Conservation (phyloP, 78 protist species). For the Pigoraptor vietnamica region DNA sequence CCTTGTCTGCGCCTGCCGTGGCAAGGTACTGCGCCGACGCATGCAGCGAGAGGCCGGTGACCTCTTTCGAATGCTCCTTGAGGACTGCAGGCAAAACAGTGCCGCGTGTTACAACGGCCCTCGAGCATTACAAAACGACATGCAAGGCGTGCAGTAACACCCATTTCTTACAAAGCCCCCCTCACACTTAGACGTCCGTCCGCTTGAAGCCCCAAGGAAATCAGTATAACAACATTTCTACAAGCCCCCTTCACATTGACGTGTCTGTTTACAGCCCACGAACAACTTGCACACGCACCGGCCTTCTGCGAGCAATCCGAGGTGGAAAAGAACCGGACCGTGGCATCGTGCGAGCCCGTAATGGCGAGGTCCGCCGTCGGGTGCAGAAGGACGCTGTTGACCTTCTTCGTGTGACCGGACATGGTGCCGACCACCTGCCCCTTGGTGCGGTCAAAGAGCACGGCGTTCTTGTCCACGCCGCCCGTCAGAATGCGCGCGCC, state of each 20-base stretch:
- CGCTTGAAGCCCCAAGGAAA: too few species aligned
- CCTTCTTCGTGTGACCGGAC: constrained; percentile 27
- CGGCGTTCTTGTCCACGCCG: constrained; percentile 31
- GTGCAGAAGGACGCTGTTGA: constrained; percentile 33
- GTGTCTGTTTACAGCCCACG: too few species aligned
- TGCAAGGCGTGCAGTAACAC: too few species aligned
- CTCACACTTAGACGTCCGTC: too few species aligned
- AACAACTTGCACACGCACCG: too few species aligned
- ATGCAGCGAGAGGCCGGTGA: constrained; percentile 54
- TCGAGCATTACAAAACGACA: too few species aligned
- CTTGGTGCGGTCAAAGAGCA: constrained; percentile 6
- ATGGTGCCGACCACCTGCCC: background rate
- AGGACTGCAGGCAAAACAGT: background rate
- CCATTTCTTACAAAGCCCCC: too few species aligned
- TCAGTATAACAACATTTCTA: too few species aligned
- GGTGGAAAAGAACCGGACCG: constrained; percentile 14
- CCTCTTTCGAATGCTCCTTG: constrained; percentile 29
- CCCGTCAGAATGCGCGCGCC: constrained; percentile 5
- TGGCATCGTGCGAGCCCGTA: constrained; percentile 12
- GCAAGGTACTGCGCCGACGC: constrained; percentile 54
- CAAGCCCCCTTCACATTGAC: too few species aligned
- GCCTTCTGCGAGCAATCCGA: background rate
- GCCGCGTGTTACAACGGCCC: background rate
- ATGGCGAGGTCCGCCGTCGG: constrained; percentile 4
- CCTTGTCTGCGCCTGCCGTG: constrained; percentile 49